phyloP scores from a whole-genome alignment of 2,329 filamentous ascomycete genomes.

The Diplodia mutila region DNA sequence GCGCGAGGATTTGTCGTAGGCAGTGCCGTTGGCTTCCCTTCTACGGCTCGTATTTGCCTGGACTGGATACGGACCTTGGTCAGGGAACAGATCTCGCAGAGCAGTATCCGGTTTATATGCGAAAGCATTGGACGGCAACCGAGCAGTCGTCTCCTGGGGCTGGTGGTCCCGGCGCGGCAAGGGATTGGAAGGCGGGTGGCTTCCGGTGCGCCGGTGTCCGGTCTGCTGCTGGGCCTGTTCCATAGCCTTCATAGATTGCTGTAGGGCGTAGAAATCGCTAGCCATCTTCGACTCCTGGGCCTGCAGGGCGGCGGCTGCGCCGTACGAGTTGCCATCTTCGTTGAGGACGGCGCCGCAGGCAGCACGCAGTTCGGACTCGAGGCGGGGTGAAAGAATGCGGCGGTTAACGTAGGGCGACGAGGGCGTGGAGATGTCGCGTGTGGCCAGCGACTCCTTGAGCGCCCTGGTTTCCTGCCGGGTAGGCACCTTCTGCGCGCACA shows the following conservation, averaged over 20 bases:
- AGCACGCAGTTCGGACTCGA: constrained; percentile 50
- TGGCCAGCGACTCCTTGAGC: constrained; percentile 35
- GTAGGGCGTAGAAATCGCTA: constrained; percentile 37
- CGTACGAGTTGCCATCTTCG: constrained; percentile 45
- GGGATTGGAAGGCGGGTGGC: constrained; percentile 37
- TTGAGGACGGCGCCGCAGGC: constrained; percentile 50
- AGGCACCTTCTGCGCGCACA: constrained; percentile 38
- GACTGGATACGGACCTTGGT: constrained; percentile 28
- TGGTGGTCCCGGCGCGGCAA: constrained; percentile 32
- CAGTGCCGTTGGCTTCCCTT: constrained; percentile 36
- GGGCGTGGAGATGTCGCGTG: constrained; percentile 39
- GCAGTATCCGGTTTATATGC: constrained; percentile 33
- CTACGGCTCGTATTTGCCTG: constrained; percentile 41
- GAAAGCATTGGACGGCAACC: constrained; percentile 32
- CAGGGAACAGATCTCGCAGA: constrained; percentile 35
- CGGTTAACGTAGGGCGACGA: constrained; percentile 49
- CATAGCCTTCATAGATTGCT: constrained; percentile 29
- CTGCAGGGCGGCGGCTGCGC: constrained; percentile 35
- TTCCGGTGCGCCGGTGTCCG: constrained; percentile 32
- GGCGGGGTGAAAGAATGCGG: constrained; percentile 46
- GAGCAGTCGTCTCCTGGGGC: constrained; percentile 33
- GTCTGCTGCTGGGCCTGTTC: constrained; percentile 29
- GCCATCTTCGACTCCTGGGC: constrained; percentile 37
- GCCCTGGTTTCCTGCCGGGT: constrained; percentile 37
- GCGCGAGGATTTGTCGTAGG: constrained; percentile 34